Evolutionary conservation across 139 green algal genomes (phyloP).

Genomic region (Coelastrella sp.): DNA sequence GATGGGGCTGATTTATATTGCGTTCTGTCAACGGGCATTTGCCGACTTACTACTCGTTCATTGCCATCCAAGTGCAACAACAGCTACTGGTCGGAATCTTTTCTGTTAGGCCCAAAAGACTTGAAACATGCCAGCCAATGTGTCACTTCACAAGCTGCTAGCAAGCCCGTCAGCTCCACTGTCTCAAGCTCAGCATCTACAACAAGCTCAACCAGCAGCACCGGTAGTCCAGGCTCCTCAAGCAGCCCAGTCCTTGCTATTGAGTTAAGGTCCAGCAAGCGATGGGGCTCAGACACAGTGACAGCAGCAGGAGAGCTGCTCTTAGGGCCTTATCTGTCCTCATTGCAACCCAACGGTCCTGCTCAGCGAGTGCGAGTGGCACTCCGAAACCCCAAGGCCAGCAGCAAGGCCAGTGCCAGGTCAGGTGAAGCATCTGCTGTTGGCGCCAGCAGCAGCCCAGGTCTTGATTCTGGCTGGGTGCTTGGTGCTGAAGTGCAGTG

Average conservation of each 20-base stretch:
- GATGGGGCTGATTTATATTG: not conserved
- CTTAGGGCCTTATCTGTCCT: not conserved
- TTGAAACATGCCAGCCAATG: not conserved
- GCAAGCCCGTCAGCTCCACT: not conserved
- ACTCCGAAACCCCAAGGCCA: not conserved
- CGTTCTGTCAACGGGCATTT: slow-evolving; percentile 1
- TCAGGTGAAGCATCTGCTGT: not conserved
- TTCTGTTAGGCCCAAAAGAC: slow-evolving; percentile 25
- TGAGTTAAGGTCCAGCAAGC: slow-evolving; percentile 27
- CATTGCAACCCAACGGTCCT: not conserved
- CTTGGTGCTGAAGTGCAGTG: not conserved
- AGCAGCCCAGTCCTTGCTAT: slow-evolving; percentile 32
- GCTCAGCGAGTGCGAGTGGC: not conserved
- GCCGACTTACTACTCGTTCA: slow-evolving; percentile 14
- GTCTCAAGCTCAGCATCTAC: not conserved
- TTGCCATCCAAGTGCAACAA: not conserved
- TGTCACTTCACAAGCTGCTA: not conserved
- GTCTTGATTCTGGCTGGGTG: slow-evolving; percentile 24
- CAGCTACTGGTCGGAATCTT: not conserved
- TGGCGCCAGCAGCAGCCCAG: slow-evolving; percentile 12
- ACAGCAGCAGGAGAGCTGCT: slow-evolving; percentile 32
- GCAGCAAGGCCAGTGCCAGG: slow-evolving; percentile 7
- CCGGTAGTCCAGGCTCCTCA: not conserved
- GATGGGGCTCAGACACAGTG: slow-evolving; percentile 36
- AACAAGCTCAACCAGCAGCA: not conserved